These are phyloP conservation scores for Halenospora varia DNA, from an alignment of 495 filamentous ascomycete species.

Conservation along the genomic window DNA sequence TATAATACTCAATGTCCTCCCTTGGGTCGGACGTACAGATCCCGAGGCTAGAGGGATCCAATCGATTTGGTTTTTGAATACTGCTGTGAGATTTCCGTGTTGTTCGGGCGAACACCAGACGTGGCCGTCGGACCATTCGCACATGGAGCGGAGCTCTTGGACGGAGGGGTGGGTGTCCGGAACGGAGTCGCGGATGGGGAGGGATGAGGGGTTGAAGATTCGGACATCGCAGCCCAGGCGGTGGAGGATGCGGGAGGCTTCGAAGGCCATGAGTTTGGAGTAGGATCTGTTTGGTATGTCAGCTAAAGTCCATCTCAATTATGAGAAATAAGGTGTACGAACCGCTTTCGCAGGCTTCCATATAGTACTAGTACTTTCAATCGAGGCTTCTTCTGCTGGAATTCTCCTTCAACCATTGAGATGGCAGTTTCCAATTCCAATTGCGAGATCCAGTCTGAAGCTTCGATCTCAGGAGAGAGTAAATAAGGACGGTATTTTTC, in stretches of 20 bases:
- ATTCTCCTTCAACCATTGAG: conserved; percentile 45
- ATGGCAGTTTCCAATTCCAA: conserved; percentile 54
- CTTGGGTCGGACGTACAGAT: conserved; percentile 64
- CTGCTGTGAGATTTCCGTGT: conserved; percentile 65
- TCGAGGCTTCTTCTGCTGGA: conserved; percentile 38
- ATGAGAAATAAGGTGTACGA: background rate
- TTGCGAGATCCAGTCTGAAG: conserved; percentile 49
- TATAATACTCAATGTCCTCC: conserved; percentile 60
- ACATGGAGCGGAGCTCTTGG: conserved; percentile 60
- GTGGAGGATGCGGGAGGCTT: conserved; percentile 59
- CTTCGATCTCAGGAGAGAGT: conserved; percentile 28
- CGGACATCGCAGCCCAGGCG: conserved; percentile 66
- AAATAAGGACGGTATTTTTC: conserved; percentile 58
- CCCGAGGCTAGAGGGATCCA: conserved; percentile 66
- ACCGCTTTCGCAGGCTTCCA: conserved; percentile 54
- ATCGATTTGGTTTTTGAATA: conserved; percentile 76
- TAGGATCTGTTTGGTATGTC: conserved; percentile 43
- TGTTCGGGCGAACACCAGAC: conserved; percentile 68
- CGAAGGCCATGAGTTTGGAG: conserved; percentile 56
- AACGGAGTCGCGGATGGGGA: conserved; percentile 62
- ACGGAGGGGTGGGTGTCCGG: conserved; percentile 58
- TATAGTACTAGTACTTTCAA: conserved; percentile 61
- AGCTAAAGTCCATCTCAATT: background rate
- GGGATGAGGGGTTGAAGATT: conserved; percentile 54
- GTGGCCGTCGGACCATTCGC: conserved; percentile 66